Evolutionary conservation across 805 yeast species (phyloP), one percentile per base, ranked within the genome.

Genomic region (Saccharomycopsis selenospora): DNA sequence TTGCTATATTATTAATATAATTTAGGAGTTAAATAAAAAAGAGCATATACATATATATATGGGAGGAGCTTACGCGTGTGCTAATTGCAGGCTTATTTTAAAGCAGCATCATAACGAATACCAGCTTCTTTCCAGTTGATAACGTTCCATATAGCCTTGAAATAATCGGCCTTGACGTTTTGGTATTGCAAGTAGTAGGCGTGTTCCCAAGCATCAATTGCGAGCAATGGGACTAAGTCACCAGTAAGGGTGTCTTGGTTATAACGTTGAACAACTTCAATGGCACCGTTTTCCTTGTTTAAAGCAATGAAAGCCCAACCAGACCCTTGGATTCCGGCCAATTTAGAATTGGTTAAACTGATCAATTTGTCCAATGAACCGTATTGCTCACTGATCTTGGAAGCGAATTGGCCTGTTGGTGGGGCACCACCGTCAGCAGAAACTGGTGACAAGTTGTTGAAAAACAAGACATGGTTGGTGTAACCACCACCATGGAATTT

Each of bases 141-240:
- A 40, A 88, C 95, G 61, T 85, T 83, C 96, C 96, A 88, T 68
- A 88, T 85, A 54, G 95, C 91, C 69, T 85, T 81, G 79, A 89
- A 88, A 72, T 89, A 88, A 63, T 88, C 95, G 41, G 67, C 95
- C 75, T 89, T 88, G 64, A 82, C 89, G 71, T 88, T 88, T 71
- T 85, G 82, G 74, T 88, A 88, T 69, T 88, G 96, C 68, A 89
- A 75, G 76, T 88, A 88, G 75, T 88, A 88, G 48, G 96, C 96
- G 63, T 88, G 96, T 69, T 88, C 96, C 96, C 96, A 88, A 52
- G 95, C 95, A 60, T 88, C 96, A 63, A 88, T 85, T 47, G 95
- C 96, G 49, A 89, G 75, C 60, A 89, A 69, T 41, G 96, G 95
- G 42, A 76, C 70, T 64, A 78, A 73, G 28, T 57, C 59, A 43